These are phyloP conservation scores for Juncus inflexus DNA, from an alignment of 176 grass and related monocot genomes.

Conservation along the genomic window DNA sequence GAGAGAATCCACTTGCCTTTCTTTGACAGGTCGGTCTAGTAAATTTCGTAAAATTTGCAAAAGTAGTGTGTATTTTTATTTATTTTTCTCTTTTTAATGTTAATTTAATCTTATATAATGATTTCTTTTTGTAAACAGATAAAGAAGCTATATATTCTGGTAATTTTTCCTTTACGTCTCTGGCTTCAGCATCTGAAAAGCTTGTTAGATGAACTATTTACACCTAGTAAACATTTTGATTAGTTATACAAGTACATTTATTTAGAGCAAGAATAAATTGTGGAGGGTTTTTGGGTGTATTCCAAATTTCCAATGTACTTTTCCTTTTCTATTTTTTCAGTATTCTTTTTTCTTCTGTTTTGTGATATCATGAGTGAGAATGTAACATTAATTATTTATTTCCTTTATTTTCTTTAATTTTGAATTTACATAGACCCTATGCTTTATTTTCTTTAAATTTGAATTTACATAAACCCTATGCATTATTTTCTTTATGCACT, in stretches of 20 bases:
- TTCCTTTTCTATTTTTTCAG: slow-evolving; percentile 15
- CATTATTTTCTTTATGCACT: too few relatives aligned
- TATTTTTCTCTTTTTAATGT: slow-evolving; percentile 17
- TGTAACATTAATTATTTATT: too few relatives aligned
- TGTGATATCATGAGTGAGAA: too few relatives aligned
- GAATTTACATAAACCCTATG: too few relatives aligned
- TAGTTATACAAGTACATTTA: slow-evolving; percentile 11
- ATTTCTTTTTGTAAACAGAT: slow-evolving; percentile 39
- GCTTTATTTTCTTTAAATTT: too few relatives aligned
- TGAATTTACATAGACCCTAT: too few relatives aligned
- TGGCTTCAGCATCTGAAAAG: slow-evolving; percentile 38
- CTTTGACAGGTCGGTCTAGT: slow-evolving; percentile 56
- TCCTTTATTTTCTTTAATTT: too few relatives aligned
- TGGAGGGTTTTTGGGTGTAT: slow-evolving; percentile 12
- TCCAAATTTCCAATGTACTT: background rate
- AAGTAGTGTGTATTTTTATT: background rate
- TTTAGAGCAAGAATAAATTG: slow-evolving; percentile 14
- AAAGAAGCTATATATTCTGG: slow-evolving; percentile 85
- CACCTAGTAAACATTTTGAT: background rate
- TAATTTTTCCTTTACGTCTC: slow-evolving; percentile 77
- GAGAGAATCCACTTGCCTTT: slow-evolving; percentile 83
- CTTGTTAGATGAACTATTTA: slow-evolving; percentile 34
- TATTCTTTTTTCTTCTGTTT: slow-evolving; percentile 21
- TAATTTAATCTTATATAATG: slow-evolving; percentile 23
- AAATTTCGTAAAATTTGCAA: slow-evolving; percentile 3